These are phyloP conservation scores for Skeletonema tropicum DNA, from an alignment of 108 stramenopile species.

Conservation along the genomic window DNA sequence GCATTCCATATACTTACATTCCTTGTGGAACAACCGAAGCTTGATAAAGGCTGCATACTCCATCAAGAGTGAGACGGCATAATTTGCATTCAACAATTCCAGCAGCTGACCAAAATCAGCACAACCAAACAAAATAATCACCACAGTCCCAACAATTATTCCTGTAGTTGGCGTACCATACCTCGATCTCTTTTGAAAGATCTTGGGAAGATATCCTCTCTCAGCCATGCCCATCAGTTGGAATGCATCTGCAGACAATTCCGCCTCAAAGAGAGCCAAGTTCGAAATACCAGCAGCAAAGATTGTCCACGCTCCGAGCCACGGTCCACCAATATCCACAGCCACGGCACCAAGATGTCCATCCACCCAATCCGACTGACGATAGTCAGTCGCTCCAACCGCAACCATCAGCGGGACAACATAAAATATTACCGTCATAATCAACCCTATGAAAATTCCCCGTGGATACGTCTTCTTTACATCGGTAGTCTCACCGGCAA, in stretches of 20 bases:
- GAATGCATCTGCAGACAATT: constrained; percentile 90
- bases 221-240: constrained; percentile 93
- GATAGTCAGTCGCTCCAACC: constrained; percentile 70
- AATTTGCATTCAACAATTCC: constrained; percentile 93
- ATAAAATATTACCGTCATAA: constrained; percentile 70
- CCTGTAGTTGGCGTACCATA: constrained; percentile 91
- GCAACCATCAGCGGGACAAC: constrained; percentile 85
- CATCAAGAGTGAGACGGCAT: constrained; percentile 78
- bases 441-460: constrained; percentile 74
- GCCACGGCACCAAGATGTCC: constrained; percentile 86
- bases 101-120: constrained; percentile 81
- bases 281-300: constrained; percentile 90
- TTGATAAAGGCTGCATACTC: constrained; percentile 95
- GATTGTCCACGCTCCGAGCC: constrained; percentile 94
- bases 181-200: constrained; percentile 71
- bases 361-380: constrained; percentile 75
- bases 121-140: constrained; percentile 75
- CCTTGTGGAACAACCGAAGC: constrained; percentile 61
- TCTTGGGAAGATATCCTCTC: constrained; percentile 85
- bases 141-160: constrained; percentile 75
- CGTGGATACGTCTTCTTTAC: constrained; percentile 73
- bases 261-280: constrained; percentile 94
- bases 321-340: constrained; percentile 80
- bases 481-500: constrained; percentile 88
- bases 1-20: constrained; percentile 26